A percentile compares a stretch with the other conserved stretches of the same genome.
Conservation (phyloP, 2,329 filamentous ascomycete genomes). For the Akanthomyces lecanii region DNA sequence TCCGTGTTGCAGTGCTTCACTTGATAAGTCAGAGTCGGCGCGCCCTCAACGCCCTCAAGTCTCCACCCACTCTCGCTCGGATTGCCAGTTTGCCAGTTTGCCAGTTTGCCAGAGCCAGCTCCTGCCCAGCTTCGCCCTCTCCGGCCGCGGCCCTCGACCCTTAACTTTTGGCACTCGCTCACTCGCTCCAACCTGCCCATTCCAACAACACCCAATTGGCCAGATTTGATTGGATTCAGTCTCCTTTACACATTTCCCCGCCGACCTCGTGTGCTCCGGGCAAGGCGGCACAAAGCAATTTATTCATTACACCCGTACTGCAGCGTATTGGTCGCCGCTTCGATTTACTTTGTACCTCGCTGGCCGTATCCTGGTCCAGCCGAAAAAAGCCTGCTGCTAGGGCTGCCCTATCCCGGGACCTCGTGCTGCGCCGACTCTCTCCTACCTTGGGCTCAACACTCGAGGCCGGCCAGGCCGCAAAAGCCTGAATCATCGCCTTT, state of each 20-base stretch:
- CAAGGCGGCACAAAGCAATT: background rate
- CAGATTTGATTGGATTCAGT: background rate
- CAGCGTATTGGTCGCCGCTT: conserved; percentile 1
- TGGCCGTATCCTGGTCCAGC: background rate
- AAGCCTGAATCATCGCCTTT: background rate
- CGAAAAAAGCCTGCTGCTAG: background rate
- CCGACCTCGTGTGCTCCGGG: background rate
- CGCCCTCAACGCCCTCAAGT: background rate
- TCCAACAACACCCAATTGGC: background rate
- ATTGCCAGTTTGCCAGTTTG: background rate
- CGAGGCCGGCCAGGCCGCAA: background rate
- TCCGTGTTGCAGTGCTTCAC: too few relatives aligned
- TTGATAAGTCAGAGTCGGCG: too few relatives aligned
- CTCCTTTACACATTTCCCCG: background rate
- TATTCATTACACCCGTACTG: background rate
- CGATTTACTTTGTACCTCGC: background rate
- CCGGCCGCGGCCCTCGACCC: background rate
- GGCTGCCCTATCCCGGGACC: background rate
- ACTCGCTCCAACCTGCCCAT: background rate
- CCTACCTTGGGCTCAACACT: background rate
- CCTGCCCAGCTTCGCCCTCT: background rate
- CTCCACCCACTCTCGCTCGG: background rate
- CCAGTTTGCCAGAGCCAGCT: too few relatives aligned
- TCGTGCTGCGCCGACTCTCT: conserved; percentile 7
- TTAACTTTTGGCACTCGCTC: background rate